Conservation (phyloP, 805 yeast species). For the Hanseniaspora lachancei region DNA sequence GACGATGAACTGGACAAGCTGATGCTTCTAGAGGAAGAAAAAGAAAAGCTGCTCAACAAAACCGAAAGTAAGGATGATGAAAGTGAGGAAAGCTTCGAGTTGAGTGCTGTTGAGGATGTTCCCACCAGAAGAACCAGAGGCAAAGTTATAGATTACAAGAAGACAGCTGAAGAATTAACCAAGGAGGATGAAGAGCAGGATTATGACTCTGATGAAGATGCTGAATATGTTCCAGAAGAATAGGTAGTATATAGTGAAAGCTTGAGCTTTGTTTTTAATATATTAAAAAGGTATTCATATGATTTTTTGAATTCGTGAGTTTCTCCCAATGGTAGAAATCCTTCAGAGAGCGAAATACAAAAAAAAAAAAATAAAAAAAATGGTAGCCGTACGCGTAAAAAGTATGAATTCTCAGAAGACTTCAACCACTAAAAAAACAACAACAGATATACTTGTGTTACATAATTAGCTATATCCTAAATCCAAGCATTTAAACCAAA, state of each 20-base stretch:
- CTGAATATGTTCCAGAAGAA: constrained; percentile 9
- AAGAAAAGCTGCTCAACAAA: background rate
- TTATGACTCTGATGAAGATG: constrained; percentile 5
- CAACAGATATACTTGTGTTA: background rate
- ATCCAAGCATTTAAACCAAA: no score
- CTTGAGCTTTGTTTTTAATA: no score
- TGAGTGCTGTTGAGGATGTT: constrained; percentile 1
- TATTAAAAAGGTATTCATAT: no score
- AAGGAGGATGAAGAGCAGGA: background rate
- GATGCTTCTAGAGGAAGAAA: constrained; percentile 11
- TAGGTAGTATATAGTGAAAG: background rate
- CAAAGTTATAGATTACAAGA: constrained; percentile 11
- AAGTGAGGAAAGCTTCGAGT: constrained; percentile 7
- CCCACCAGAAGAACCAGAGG: constrained; percentile 13
- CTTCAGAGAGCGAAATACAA: no score
- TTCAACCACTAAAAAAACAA: background rate
- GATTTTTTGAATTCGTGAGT: no score
- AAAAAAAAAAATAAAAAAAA: no score
- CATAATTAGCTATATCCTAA: no score
- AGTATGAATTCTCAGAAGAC: background rate
- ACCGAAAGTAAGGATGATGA: background rate
- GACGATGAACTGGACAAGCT: constrained; percentile 10
- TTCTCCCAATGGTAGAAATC: no score
- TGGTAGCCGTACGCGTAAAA: no score
- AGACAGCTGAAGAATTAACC: constrained; percentile 7